Evolutionary conservation across 2,329 filamentous ascomycete species (phyloP).

Genomic region (Fusarium solani-melongenae): DNA sequence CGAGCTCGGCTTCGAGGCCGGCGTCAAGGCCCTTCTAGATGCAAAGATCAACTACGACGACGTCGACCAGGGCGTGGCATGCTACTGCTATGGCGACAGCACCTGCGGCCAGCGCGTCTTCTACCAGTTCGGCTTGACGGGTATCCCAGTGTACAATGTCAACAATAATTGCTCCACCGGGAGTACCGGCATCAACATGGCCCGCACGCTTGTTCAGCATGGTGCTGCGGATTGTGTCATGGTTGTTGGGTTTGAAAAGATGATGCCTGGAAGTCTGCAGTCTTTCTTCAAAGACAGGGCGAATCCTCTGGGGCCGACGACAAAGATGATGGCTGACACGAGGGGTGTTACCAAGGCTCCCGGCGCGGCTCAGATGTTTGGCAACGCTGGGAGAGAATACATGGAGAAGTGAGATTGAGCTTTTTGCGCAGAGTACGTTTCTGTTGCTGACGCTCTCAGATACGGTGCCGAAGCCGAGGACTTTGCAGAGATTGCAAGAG

Average conservation of each 20-base stretch:
- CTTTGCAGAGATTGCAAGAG: constrained; percentile 92
- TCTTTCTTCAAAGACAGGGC: constrained; percentile 86
- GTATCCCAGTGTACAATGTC: constrained; percentile 96
- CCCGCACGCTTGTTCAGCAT: constrained; percentile 79
- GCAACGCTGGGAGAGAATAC: constrained; percentile 92
- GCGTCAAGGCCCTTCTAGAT: constrained; percentile 85
- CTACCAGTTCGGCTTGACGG: constrained; percentile 98
- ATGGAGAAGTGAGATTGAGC: constrained; percentile 78
- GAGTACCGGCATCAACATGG: constrained; percentile 90
- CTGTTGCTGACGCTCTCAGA: constrained; percentile 57
- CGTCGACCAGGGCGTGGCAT: constrained; percentile 94
- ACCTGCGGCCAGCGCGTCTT: constrained; percentile 97
- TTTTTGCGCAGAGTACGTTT: too few relatives aligned
- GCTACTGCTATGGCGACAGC: constrained; percentile 97
- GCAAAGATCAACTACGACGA: constrained; percentile 97
- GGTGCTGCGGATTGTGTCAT: constrained; percentile 89
- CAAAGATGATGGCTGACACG: constrained; percentile 84
- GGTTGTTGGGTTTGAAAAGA: constrained; percentile 97
- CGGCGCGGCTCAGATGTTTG: constrained; percentile 92
- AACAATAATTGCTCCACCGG: constrained; percentile 99
- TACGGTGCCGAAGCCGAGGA: constrained; percentile 86
- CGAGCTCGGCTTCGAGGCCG: constrained; percentile 92
- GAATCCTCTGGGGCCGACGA: constrained; percentile 79
- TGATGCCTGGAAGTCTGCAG: constrained; percentile 91
- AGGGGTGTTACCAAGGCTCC: constrained; percentile 85